Conservation (phyloP, 805 yeast genomes). For the Hanseniaspora clermontiae region DNA sequence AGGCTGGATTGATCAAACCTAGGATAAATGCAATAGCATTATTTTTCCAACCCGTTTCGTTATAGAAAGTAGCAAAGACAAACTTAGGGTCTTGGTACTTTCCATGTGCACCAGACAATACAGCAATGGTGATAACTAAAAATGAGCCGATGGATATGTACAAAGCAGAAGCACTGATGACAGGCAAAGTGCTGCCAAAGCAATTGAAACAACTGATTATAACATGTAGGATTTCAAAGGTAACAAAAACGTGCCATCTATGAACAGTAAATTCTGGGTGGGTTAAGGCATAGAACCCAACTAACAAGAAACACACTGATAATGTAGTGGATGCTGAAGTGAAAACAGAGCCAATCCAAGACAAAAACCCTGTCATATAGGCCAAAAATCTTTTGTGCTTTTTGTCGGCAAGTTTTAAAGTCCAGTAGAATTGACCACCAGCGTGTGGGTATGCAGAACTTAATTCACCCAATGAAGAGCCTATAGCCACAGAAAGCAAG, state of each 20-base stretch:
- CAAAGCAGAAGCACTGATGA: conserved; percentile 39
- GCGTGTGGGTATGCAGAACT: conserved; percentile 48
- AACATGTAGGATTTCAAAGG: conserved; percentile 38
- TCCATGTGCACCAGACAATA: conserved; percentile 45
- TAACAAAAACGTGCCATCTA: conserved; percentile 47
- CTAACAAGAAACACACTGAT: conserved; percentile 41
- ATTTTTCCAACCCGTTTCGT: conserved; percentile 50
- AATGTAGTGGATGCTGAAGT: conserved; percentile 52
- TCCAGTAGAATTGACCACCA: conserved; percentile 57
- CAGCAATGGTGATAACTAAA: conserved; percentile 42
- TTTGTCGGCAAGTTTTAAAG: conserved; percentile 43
- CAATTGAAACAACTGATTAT: conserved; percentile 41
- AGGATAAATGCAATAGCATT: conserved; percentile 52
- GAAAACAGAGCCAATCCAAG: conserved; percentile 53
- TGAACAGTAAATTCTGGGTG: conserved; percentile 30
- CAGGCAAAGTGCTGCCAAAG: conserved; percentile 43
- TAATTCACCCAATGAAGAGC: conserved; percentile 41
- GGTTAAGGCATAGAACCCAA: conserved; percentile 37
- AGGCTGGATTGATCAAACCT: conserved; percentile 57
- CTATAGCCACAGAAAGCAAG: conserved; percentile 36
- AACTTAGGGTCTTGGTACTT: conserved; percentile 41
- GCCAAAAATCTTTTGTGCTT: conserved; percentile 35
- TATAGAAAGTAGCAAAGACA: conserved; percentile 46
- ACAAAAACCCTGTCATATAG: conserved; percentile 51
- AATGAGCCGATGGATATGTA: conserved; percentile 46